Base-by-base conservation (phyloP, 306 rosid genomes). In the Alnus rubra region DNA sequence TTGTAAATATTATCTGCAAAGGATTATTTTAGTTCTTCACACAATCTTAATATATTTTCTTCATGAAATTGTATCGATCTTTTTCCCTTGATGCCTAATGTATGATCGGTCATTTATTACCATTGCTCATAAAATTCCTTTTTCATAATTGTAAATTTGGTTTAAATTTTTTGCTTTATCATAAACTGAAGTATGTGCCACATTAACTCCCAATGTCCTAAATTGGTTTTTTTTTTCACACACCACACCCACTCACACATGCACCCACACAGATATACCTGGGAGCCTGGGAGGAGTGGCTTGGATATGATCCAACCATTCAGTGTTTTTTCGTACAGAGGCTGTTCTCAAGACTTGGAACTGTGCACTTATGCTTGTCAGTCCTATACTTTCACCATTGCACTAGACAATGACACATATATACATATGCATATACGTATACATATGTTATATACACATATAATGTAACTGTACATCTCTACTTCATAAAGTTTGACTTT, bases 401-500 rank as follows among this genome's bases (percentile, higher is more conserved):
- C n/a, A 31, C 44, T 4, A 62, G 44, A 62, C 45, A 62, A 13
- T 31, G 44, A 16, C 58, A 6, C 28, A 3, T 16, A 18, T 55
- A 19, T 18, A 42, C 8, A 42, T 42, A 42, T 42, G 45, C 7
- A 42, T 42, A 42, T 1, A 6, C 45, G 1, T 8, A 54, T 5
- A 16, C 60, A 18, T 6, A 54, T n/a, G 7, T 54, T n/a, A 1
- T 7, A 8, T 19, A 56, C 7, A 19, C n/a, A 3, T 58, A 23
- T 19, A 49, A 10, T 49, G 45, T 5, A 54, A 58, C 13, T 23
- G 2, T 19, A 19, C 64, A 7, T 42, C 18, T 62, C n/a, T 49
- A 16, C 51, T 71, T 76, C 51, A 28, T 56, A 35, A 45, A 63
- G 11, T 76, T 23, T 37, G 42, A 76, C 63, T 78, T 9, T 76